Percentiles rank a stretch among this genome's conserved stretches.
Evolutionary conservation across 805 yeast genomes (phyloP).

Genomic region (Limtongozyma cylindracea): DNA sequence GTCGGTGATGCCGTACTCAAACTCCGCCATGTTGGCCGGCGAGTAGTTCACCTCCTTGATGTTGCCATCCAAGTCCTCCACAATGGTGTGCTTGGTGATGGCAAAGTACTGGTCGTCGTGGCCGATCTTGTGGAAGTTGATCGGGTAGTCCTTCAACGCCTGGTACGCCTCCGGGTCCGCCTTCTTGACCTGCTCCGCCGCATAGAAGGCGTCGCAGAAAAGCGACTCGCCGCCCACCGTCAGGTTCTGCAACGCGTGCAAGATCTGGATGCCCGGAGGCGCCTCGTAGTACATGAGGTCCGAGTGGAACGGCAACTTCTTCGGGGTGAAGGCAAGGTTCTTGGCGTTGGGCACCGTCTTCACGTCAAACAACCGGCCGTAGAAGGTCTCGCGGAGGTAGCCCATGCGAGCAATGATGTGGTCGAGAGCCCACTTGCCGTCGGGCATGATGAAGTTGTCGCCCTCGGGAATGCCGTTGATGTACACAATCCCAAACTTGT

Average conservation of each 20-base stretch:
- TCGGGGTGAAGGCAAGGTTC: slow-evolving; percentile 45
- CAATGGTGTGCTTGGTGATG: slow-evolving; percentile 59
- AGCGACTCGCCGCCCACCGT: slow-evolving; percentile 42
- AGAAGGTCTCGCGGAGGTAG: slow-evolving; percentile 43
- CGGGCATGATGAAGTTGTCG: too few relatives aligned
- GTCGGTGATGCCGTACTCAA: slow-evolving; percentile 16
- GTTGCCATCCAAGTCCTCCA: slow-evolving; percentile 82
- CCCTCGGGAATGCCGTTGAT: too few relatives aligned
- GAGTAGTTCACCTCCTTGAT: slow-evolving; percentile 70
- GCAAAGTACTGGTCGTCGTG: slow-evolving; percentile 35
- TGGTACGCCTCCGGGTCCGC: slow-evolving; percentile 35
- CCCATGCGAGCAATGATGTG: too few relatives aligned
- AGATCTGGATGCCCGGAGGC: slow-evolving; percentile 56
- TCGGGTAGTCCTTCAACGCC: slow-evolving; percentile 35
- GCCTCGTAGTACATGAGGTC: slow-evolving; percentile 56
- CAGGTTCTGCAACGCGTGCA: slow-evolving; percentile 30
- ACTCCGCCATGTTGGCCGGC: slow-evolving; percentile 35
- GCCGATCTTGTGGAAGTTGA: slow-evolving; percentile 43
- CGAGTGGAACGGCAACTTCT: slow-evolving; percentile 49
- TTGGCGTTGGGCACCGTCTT: slow-evolving; percentile 20
- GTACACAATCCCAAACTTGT: too few relatives aligned
- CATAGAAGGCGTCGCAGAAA: slow-evolving; percentile 46
- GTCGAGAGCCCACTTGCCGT: too few relatives aligned
- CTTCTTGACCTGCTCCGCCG: slow-evolving; percentile 27
- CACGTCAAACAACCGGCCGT: slow-evolving; percentile 51